Evolutionary conservation across 495 filamentous ascomycete genomes (phyloP), one percentile per base, ranked within the genome.

Genomic region (Aspergillus heteromorphus): DNA sequence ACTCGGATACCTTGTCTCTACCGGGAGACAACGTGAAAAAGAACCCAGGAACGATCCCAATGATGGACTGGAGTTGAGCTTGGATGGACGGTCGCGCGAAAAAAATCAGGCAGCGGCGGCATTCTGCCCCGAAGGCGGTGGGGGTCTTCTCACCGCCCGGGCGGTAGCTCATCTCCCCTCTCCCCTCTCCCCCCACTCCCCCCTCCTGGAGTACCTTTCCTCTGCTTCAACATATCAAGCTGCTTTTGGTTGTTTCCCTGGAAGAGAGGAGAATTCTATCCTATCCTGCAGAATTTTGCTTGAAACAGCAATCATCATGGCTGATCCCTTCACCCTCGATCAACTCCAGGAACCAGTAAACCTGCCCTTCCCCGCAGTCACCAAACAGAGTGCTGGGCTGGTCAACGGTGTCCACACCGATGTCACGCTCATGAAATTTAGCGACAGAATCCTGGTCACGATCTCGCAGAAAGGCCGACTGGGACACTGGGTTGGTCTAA

Each of bases 381-480:
- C 85, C 1, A 91, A 86, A 61, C 79, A 82, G 53, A 79, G 79
- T 17, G 76, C 81, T 10, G 84, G 86, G 18, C 57, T 74, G 25
- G 78, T 96, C 34, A 74, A 84, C 58, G 85, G 83, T 9, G 69
- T 86, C 38, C 68, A 76, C 14, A 98, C 93, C 4, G 83, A 89
- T 59, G 83, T 88, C 42, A 83, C 81, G 47, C 77, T 73, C 6
- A 71, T 88, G 31, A 81, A 73, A 60, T 97, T 97, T 73, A 83
- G 86, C 10, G 93, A 98, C 76, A 95, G 89, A 68, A 95, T 98
- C 66, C 74, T 98, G 64, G 71, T 98, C 40, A 96, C 91, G 0
- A 80, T 98, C 54, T 88, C 88, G 3, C 92, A 96, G 68, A 80
- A 82, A 54, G 93, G 92, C 38, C 80, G 88, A 58, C 73, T 97